Evolutionary conservation across 1,139 yeast genomes (phyloP).

Genomic region (Williopsis jadinii): DNA sequence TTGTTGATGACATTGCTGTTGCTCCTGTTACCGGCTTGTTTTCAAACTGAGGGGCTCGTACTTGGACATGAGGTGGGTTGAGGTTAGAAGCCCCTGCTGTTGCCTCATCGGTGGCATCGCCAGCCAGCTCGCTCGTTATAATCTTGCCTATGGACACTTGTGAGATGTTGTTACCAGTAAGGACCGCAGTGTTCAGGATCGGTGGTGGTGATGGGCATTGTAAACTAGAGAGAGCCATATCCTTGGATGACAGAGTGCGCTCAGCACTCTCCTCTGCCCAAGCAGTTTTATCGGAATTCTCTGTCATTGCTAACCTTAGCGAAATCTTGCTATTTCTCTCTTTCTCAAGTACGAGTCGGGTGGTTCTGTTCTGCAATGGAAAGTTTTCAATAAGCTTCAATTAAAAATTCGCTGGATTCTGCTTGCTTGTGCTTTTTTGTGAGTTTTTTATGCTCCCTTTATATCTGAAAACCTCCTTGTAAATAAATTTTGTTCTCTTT

Average conservation of each 20-base stretch:
- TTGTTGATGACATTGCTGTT: not conserved
- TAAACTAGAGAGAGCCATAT: constrained; percentile 47
- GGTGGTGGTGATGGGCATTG: constrained; percentile 70
- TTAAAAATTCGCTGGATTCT: not conserved
- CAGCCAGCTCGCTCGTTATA: constrained; percentile 13
- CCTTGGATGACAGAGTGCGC: constrained; percentile 16
- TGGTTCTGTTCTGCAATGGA: too few species aligned
- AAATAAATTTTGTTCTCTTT: too few species aligned
- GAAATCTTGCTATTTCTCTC: too few species aligned
- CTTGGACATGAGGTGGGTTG: not conserved
- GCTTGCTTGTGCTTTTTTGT: not conserved
- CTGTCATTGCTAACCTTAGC: too few species aligned
- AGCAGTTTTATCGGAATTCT: too few species aligned
- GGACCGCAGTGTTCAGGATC: constrained; percentile 36
- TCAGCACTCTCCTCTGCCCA: too few species aligned
- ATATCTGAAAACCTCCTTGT: too few species aligned
- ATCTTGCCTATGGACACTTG: constrained; percentile 17
- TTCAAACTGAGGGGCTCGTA: not conserved
- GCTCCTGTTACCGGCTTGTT: constrained; percentile 1
- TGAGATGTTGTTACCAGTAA: constrained; percentile 18
- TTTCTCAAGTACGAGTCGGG: too few species aligned
- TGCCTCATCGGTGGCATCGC: not conserved
- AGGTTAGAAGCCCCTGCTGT: not conserved
- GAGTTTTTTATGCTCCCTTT: too few species aligned
- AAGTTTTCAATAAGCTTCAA: too few species aligned